Evolutionary conservation across 805 yeast species (phyloP), one percentile per base, ranked within the genome.

Genomic region (Candida jianshihensis): DNA sequence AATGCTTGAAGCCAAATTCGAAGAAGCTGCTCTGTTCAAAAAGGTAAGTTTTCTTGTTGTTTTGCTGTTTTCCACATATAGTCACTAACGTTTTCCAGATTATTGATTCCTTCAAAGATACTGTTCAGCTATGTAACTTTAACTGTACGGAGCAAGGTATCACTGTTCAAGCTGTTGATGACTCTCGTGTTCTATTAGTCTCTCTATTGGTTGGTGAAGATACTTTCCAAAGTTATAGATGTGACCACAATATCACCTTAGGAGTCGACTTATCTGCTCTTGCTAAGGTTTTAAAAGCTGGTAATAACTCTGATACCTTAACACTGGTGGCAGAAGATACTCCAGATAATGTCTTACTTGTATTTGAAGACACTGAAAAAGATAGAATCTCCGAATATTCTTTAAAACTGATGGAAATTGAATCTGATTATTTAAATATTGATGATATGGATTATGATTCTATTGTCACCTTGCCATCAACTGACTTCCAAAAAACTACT

Each of bases 1-100:
- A 47, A 92, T 92, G 97, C 78, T 92, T 68, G 98, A 92, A 77
- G 97, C 96, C 49, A 89, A 88, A 70, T 85, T 92, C 51, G 90
- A 83, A 53, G 89, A 88, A 69, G 96, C 97, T 37, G 73, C 89
- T 39, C 74, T 88, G 47, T 76, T 92, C 59, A 92, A 92, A 66
- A 88, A 84, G 63, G 74, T 71, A 53, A 20, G 70, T 60, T 4
- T 8, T 15, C 14, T 10, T 25, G 27, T 10, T 6, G 13, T 6
- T 13, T 10, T 6, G 6, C 14, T 13, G 13, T 10, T 10, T 11
- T 13, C 27, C 8, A 8, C 10, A 19, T 14, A 15, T 22, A 42
- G 38, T 44, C 36, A 35, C 45, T 26, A 24, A 22, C 29, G 24
- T 25, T 11, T 34, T n/a, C n/a, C n/a, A 67, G 73, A 81, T 89